These are phyloP conservation scores for Phytophthora niederhauseri DNA, from an alignment of 352 stramenopile genomes.

Conservation along the genomic window DNA sequence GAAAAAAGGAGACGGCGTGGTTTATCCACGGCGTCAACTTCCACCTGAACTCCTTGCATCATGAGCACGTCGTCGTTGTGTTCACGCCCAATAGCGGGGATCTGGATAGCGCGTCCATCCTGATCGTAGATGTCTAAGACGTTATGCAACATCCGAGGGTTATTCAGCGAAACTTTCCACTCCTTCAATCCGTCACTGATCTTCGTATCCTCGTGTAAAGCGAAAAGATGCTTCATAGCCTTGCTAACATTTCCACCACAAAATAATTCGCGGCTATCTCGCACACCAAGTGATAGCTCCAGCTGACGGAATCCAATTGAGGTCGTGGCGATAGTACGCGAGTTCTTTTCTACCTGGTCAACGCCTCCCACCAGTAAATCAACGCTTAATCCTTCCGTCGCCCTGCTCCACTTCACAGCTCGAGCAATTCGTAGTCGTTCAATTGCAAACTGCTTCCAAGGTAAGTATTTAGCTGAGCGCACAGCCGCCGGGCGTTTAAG, in stretches of 20 bases:
- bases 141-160: slow-evolving; percentile 17
- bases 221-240: slow-evolving; percentile 25
- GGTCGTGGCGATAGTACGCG: slow-evolving; percentile 30
- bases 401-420: slow-evolving; percentile 29
- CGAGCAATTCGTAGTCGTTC: slow-evolving; percentile 51
- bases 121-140: slow-evolving; percentile 13
- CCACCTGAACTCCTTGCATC: slow-evolving; percentile 45
- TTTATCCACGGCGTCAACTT: slow-evolving; percentile 46
- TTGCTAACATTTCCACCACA: slow-evolving; percentile 1
- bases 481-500: slow-evolving; percentile 14
- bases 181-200: neutral
- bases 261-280: slow-evolving; percentile 9
- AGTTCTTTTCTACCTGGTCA: slow-evolving; percentile 31
- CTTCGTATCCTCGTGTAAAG: neutral
- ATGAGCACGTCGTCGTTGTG: slow-evolving; percentile 18
- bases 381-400: slow-evolving; percentile 12
- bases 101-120: slow-evolving; percentile 17
- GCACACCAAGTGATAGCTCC: slow-evolving; percentile 36
- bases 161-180: slow-evolving; percentile 25
- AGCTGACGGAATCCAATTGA: slow-evolving; percentile 33
- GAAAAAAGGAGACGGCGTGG: slow-evolving; percentile 60
- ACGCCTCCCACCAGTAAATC: slow-evolving; percentile 1
- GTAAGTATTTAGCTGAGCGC: slow-evolving; percentile 51
- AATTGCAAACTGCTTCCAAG: slow-evolving; percentile 66
- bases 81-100: slow-evolving; percentile 15